Base-by-base conservation (phyloP, 2,329 filamentous ascomycete genomes). In the Penicillium rolfsii region DNA sequence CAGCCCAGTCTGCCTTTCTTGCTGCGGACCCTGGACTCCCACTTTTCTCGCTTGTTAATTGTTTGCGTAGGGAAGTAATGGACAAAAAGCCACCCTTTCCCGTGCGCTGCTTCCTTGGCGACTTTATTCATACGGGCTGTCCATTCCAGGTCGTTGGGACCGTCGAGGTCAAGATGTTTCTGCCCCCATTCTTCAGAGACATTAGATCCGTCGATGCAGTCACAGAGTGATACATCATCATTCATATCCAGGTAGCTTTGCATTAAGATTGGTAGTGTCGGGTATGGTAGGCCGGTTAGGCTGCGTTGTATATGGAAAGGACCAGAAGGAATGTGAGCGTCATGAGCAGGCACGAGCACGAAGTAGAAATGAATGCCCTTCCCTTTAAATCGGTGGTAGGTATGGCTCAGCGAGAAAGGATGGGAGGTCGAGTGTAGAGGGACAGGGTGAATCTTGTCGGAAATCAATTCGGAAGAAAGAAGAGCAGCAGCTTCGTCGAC, bases 201-300 rank as follows among this genome's bases (percentile, higher is more conserved):
- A 64, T 71, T 67, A n/a, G 67, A 68, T 46, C 69, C 69, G 57
- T 73, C 70, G 58, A 73, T 70, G 54, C 70, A 63, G 66, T 73
- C 70, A 50, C 66, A 69, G 33, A 73, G 67, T 46, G 67, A 62
- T 45, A 71, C 64, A 58, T 69, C 66, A 52, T 69, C 64, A 53
- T 65, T 64, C 57, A 63, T 73, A 30, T 73, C 70, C 55, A 73
- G 58, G 56, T 64, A 72, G 46, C 70, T 71, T 46, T 73, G 69
- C 64, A 72, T 67, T 50, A 70, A 64, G 24, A 68, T 65, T 50
- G 66, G 61, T 57, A 72, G 62, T 45, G 70, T 71, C 38, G 70
- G 69, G 61, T 72, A 72, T 9, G 68, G 70, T n/a, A 73, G 64
- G 14, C 69, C 69, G 64, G 68, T 69, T 26, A 63, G 64, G 60